Base-by-base conservation (phyloP, 164 flowering plant genomes). In the Tetracentron sinense region DNA sequence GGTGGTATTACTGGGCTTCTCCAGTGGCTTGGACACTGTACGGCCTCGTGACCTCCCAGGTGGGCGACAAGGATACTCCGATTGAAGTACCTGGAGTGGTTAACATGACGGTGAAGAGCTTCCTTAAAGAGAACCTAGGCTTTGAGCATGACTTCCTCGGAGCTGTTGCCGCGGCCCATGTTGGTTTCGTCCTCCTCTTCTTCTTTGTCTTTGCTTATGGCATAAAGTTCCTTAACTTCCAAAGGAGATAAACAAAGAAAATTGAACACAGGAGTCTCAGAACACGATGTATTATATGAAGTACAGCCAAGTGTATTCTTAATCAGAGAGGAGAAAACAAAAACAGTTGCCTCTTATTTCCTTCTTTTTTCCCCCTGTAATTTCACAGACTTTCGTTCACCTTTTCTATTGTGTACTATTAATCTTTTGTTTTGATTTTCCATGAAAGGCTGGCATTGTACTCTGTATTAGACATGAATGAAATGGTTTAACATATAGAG, bases 1-100 rank as follows among this genome's bases (percentile, higher is more conserved):
- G 83, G 51, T 82, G 86, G 86, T 82, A 74, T 64, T 82, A 82
- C 62, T 79, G 83, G 86, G 74, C 64, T 14, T 82, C 82, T 16
- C 86, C 86, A 4, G 79, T 76, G 28, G 78, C 83, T 12, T 82
- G 86, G 86, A 27, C n/a, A n/a, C n/a, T n/a, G n/a, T n/a, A n/a
- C n/a, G n/a, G n/a, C n/a, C n/a, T n/a, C n/a, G n/a, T n/a, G n/a
- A n/a, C n/a, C n/a, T n/a, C n/a, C n/a, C n/a, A n/a, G n/a, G n/a
- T 77, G 5, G 85, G 83, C 0, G 72, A 80, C 69, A 69, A 46
- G 11, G 15, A 0, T 0, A 29, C 28, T 22, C 38, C 0, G 0
- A 63, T 79, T 1, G 42, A 56, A 4, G 53, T 72, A 4, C 77
- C 78, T 42, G 76, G 67, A 42, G 14, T 29, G 10, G 66, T 46